Base-by-base conservation (phyloP, 176 grass and related monocot genomes). In the Cenchrus purpureus region DNA sequence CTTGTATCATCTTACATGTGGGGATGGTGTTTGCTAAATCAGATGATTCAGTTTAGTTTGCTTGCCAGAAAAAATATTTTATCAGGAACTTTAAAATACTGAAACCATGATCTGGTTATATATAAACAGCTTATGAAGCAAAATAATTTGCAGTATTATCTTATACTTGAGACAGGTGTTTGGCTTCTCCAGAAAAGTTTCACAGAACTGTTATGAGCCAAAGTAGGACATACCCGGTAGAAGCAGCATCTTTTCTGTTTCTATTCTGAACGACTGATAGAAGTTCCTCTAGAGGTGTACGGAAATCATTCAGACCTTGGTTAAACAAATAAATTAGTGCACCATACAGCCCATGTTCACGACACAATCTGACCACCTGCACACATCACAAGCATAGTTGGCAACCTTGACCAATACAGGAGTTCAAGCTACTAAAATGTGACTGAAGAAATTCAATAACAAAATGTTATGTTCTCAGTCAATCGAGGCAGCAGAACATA, bases 271-370 rank as follows among this genome's bases (percentile, higher is more conserved):
- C 65, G 62, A 98, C 93, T 54, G 86, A 82, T 73, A 95, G 56
- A 95, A 98, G 96, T 82, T 98, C 96, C 73, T 98, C 96, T 82
- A 98, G 88, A 51, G 96, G 96, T 68, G 93, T 88, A 68, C 86
- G 87, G 80, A 92, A 98, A 87, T 98, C 96, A 84, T 94, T 92
- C 81, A 98, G 79, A 20, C 96, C 96, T 92, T 90, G 91, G 68
- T 95, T 98, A 93, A 95, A 98, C 80, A 98, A 90, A 95, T 98
- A 98, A 80, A 98, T 98, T n/a, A 98, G 85, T n/a, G 96, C 96
- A 82, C 96, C 96, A 79, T 95, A 98, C 52, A 95, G 73, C 75
- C 93, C 93, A 17, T 98, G 96, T 73, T 98, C 93, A 86, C 96
- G 91, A 72, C 93, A 98, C 63, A 98, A 84, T 85, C 74, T 88